Conservation (phyloP, 225 moss, liverwort and hornwort species). For the Lunularia cruciata region DNA sequence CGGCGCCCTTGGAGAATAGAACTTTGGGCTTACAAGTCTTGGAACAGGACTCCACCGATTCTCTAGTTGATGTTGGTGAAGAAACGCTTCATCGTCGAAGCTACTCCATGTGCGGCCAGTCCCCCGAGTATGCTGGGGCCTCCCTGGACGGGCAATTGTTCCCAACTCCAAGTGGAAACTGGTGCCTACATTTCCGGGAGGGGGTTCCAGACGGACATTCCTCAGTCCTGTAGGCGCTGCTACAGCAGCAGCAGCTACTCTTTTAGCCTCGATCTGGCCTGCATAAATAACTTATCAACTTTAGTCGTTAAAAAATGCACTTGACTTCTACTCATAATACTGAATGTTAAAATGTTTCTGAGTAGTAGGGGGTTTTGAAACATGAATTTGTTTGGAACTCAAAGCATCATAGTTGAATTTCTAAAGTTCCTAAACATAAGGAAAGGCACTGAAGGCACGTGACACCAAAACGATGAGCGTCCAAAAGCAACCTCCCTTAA, state of each 20-base stretch:
- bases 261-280: constrained; percentile 42
- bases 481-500: no score
- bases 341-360: no score
- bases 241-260: constrained; percentile 12
- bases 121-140: constrained; percentile 48
- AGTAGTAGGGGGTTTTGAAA: no score
- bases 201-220: constrained; percentile 48
- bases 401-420: background rate
- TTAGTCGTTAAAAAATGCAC: background rate
- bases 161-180: constrained; percentile 24
- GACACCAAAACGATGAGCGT: no score
- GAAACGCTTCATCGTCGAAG: constrained; percentile 52
- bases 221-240: constrained; percentile 13
- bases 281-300: background rate
- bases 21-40: constrained; percentile 35
- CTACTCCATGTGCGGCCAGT: constrained; percentile 49
- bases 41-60: constrained; percentile 45
- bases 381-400: no score
- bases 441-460: no score
- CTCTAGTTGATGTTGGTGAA: constrained; percentile 32
- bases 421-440: background rate
- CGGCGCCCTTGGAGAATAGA: constrained; percentile 41
- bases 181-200: constrained; percentile 19
- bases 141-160: constrained; percentile 23
- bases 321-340: background rate